These are phyloP conservation scores for Fomitopsis palustris DNA, from an alignment of 1,284 basidiomycete genomes.

Conservation along the genomic window DNA sequence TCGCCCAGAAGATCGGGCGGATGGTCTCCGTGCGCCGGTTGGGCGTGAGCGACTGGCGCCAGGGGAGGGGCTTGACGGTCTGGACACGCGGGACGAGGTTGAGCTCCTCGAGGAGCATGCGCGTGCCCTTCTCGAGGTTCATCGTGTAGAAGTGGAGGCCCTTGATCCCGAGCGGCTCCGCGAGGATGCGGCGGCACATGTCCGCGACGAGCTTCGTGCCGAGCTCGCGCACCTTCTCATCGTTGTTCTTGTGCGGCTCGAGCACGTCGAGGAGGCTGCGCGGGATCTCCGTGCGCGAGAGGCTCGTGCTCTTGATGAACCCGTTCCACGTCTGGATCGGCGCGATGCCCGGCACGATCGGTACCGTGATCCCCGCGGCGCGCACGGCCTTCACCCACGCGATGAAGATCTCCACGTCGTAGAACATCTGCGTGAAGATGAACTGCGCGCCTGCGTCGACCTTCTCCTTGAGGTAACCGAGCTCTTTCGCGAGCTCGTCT, in stretches of 20 bases:
- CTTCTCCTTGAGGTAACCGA: conserved; percentile 86
- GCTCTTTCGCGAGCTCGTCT: conserved; percentile 79
- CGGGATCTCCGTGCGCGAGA: conserved; percentile 86
- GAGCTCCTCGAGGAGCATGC: conserved; percentile 87
- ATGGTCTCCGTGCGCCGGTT: conserved; percentile 85
- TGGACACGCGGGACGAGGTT: conserved; percentile 83
- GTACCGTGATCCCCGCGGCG: conserved; percentile 85
- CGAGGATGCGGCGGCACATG: conserved; percentile 80
- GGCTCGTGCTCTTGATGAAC: conserved; percentile 87
- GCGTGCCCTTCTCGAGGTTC: conserved; percentile 95
- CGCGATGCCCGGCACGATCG: conserved; percentile 95
- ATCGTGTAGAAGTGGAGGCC: conserved; percentile 97
- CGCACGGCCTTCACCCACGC: conserved; percentile 83
- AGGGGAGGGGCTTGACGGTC: conserved; percentile 86
- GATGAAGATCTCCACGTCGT: conserved; percentile 84
- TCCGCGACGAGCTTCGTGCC: conserved; percentile 88
- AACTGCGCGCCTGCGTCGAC: conserved; percentile 85
- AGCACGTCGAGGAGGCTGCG: conserved; percentile 77
- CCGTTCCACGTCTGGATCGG: conserved; percentile 99
- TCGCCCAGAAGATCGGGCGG: conserved; percentile 95
- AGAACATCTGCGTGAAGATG: conserved; percentile 97
- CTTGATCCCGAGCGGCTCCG: conserved; percentile 76
- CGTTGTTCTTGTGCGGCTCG: conserved; percentile 88
- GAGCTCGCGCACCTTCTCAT: conserved; percentile 86
- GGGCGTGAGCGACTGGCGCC: conserved; percentile 92